A percentile compares a stretch with the other conserved stretches of the same genome.
Conservation (phyloP, 805 yeast species). For the Lachancea cidri region DNA sequence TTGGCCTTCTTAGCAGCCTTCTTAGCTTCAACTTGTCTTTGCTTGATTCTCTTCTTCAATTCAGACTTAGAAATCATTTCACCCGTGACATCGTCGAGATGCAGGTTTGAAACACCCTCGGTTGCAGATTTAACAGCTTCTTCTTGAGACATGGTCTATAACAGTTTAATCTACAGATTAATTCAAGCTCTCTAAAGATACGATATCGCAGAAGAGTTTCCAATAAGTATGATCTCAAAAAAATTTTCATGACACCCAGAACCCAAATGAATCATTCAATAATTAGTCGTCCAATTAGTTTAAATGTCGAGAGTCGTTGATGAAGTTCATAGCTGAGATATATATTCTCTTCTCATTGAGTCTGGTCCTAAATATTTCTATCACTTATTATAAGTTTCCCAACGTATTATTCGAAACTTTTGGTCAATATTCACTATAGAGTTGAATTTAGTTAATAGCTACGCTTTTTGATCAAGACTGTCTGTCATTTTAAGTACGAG, state of each 20-base stretch:
- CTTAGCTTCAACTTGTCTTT: slow-evolving; percentile 79
- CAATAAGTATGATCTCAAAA: background rate
- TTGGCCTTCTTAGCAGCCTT: slow-evolving; percentile 84
- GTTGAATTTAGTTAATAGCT: no score
- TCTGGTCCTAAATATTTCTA: no score
- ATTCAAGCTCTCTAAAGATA: no score
- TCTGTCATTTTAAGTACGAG: no score
- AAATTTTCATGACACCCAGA: background rate
- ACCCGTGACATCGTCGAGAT: slow-evolving; percentile 91
- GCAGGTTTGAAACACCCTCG: slow-evolving; percentile 70
- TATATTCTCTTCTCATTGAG: no score
- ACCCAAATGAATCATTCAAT: background rate
- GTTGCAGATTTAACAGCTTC: slow-evolving; percentile 56
- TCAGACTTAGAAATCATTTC: slow-evolving; percentile 95
- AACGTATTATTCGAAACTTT: no score
- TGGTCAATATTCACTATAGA: no score
- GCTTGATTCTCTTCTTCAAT: slow-evolving; percentile 91
- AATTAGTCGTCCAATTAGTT: background rate
- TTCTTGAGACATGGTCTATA: slow-evolving; percentile 30
- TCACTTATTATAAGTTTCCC: no score
- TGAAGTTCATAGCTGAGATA: no score
- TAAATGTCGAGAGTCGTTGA: no score
- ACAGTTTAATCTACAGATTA: background rate
- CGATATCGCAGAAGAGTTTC: no score
- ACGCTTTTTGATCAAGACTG: no score